A percentile compares a stretch with the other conserved stretches of the same genome.
Evolutionary conservation across 169 alveolate genomes (phyloP).

Genomic region (Plasmodium yoelii): DNA sequence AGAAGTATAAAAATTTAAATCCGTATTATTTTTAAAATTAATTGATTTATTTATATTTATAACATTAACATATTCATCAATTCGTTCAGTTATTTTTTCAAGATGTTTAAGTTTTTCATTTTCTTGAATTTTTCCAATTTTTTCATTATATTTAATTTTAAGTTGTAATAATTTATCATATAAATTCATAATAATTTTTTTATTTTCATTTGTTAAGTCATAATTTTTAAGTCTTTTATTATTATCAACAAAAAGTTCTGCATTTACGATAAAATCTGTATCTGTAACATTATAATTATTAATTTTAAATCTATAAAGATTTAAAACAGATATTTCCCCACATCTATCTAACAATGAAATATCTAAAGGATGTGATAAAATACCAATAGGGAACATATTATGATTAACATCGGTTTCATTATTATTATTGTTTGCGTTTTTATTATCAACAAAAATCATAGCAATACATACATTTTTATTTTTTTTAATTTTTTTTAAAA

Average conservation of each 20-base stretch:
- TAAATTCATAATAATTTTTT: conserved; percentile 55
- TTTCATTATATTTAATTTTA: conserved; percentile 50
- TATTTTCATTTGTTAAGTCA: conserved; percentile 66
- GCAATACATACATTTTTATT: conserved; percentile 69
- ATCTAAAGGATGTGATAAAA: conserved; percentile 59
- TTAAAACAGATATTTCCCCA: conserved; percentile 75
- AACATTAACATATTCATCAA: conserved; percentile 63
- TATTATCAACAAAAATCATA: conserved; percentile 71
- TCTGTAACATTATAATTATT: conserved; percentile 53
- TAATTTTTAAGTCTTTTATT: conserved; percentile 31
- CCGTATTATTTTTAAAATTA: conserved; percentile 6
- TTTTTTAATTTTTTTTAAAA: conserved; percentile 59
- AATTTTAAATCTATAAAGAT: conserved; percentile 61
- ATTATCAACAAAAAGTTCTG: conserved; percentile 42
- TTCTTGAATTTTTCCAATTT: conserved; percentile 40
- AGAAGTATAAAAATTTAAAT: conserved; percentile 40
- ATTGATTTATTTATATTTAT: conserved; percentile 49
- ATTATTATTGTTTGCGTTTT: neutral
- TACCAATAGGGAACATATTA: conserved; percentile 63
- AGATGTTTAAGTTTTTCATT: conserved; percentile 65
- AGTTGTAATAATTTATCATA: conserved; percentile 69
- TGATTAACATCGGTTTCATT: conserved; percentile 42
- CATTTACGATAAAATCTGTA: conserved; percentile 46
- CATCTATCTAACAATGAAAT: conserved; percentile 45
- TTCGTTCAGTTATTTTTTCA: conserved; percentile 49